phyloP scores from a whole-genome alignment of 441 rosid genomes.

The Adansonia gregorii region DNA sequence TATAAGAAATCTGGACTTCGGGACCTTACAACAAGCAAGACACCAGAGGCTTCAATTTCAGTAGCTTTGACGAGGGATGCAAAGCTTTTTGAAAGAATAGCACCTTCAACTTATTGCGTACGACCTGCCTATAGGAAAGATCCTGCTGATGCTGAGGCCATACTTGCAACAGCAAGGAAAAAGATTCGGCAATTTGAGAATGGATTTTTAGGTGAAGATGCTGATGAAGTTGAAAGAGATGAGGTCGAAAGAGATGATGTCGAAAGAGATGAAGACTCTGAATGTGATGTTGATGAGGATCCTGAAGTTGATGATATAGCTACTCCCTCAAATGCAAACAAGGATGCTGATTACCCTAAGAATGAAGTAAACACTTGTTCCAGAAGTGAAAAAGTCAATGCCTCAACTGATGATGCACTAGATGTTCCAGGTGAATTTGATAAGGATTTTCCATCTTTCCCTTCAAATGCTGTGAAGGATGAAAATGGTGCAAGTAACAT shows the following conservation, averaged over 20 bases:
- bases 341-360: conserved; percentile 42
- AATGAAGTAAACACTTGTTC: conserved; percentile 44
- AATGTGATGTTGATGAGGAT: conserved; percentile 84
- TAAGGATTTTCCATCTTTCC: conserved; percentile 44
- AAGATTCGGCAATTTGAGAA: conserved; percentile 86
- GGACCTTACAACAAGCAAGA: conserved; percentile 96
- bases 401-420: conserved; percentile 39
- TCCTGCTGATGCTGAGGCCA: conserved; percentile 90
- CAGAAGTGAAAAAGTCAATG: conserved; percentile 47
- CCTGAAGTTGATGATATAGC: conserved; percentile 90
- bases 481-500: conserved; percentile 37
- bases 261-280: conserved; percentile 95
- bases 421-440: conserved; percentile 39
- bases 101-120: conserved; percentile 98
- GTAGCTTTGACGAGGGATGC: conserved; percentile 99
- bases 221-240: conserved; percentile 90
- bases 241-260: conserved; percentile 65
- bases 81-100: conserved; percentile 99
- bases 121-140: conserved; percentile 93
- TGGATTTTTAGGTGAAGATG: conserved; percentile 85
- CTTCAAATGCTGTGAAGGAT: conserved; percentile 47
- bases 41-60: conserved; percentile 99
- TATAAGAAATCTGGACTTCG: conserved; percentile 96
- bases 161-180: conserved; percentile 89
- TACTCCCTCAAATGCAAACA: conserved; percentile 50